Percentiles rank a stretch among this genome's conserved stretches.
These are phyloP conservation scores for Fusarium sacchari DNA, from an alignment of 2,329 filamentous ascomycete genomes.

Conservation along the genomic window DNA sequence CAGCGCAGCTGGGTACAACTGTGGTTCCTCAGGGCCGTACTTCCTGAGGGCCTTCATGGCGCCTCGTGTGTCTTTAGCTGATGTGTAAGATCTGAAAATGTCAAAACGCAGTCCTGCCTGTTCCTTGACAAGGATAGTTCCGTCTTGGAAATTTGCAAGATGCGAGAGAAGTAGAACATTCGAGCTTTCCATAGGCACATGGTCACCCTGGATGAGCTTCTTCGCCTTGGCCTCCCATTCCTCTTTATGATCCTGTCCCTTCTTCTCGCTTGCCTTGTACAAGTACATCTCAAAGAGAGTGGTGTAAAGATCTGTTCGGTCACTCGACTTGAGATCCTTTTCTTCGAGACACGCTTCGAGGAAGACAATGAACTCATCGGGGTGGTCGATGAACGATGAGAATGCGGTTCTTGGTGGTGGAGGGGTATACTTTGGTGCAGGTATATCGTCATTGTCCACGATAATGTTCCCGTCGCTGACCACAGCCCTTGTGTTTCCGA, in stretches of 20 bases:
- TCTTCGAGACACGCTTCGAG: slow-evolving; percentile 87
- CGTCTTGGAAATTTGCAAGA: slow-evolving; percentile 87
- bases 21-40: slow-evolving; percentile 90
- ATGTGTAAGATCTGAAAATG: slow-evolving; percentile 96
- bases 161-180: slow-evolving; percentile 94
- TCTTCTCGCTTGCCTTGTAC: slow-evolving; percentile 83
- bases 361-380: slow-evolving; percentile 91
- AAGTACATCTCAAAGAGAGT: slow-evolving; percentile 99
- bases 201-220: slow-evolving; percentile 82
- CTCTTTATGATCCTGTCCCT: slow-evolving; percentile 71
- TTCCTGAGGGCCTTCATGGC: slow-evolving; percentile 90
- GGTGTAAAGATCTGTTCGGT: slow-evolving; percentile 89
- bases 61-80: slow-evolving; percentile 88
- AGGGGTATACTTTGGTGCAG: slow-evolving; percentile 72
- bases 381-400: slow-evolving; percentile 94
- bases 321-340: slow-evolving; percentile 73
- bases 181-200: slow-evolving; percentile 90
- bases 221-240: slow-evolving; percentile 94
- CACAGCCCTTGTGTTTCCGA: slow-evolving; percentile 61
- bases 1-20: slow-evolving; percentile 90
- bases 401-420: slow-evolving; percentile 91
- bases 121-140: slow-evolving; percentile 91
- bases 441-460: slow-evolving; percentile 58
- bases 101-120: slow-evolving; percentile 92
- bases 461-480: slow-evolving; percentile 62